phyloP scores from a whole-genome alignment of 768 basidiomycete species.

The Rhodosporidiobolus odoratus region DNA sequence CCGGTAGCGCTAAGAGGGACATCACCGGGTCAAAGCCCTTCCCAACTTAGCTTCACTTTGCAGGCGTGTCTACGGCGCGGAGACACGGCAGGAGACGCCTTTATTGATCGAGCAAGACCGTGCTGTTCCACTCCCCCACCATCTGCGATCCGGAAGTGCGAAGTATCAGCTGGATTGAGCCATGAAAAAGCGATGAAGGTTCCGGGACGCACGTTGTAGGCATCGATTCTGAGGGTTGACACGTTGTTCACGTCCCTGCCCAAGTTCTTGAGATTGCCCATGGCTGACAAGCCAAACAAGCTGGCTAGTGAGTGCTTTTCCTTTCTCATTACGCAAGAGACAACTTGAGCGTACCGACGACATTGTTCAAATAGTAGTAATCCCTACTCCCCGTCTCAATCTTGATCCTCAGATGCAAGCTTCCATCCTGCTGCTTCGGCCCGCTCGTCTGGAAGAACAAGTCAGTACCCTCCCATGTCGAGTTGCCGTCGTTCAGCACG shows the following conservation, averaged over 20 bases:
- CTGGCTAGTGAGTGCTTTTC: neutral
- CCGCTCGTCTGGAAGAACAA: conserved; percentile 20
- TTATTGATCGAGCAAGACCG: neutral
- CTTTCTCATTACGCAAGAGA: too few relatives aligned
- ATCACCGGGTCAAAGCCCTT: too few relatives aligned
- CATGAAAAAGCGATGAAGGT: neutral
- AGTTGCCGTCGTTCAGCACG: neutral
- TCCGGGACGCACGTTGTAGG: conserved; percentile 22
- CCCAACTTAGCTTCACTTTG: neutral
- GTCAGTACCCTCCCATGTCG: conserved; percentile 10
- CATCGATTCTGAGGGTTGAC: conserved; percentile 14
- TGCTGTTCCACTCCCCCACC: neutral
- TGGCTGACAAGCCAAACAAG: neutral
- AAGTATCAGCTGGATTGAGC: neutral
- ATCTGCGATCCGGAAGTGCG: neutral
- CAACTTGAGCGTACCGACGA: conserved; percentile 10
- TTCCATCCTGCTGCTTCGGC: conserved; percentile 6
- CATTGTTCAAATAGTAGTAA: conserved; percentile 17
- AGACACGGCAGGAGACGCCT: neutral
- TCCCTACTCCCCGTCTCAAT: conserved; percentile 12
- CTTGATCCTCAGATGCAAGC: conserved; percentile 11
- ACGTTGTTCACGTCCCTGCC: conserved; percentile 1
- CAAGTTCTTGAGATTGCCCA: conserved; percentile 9
- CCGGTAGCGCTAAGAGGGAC: too few relatives aligned
- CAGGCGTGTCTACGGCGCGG: neutral